These are phyloP conservation scores for Lactifluus volemus DNA, from an alignment of 768 basidiomycete species.

Conservation along the genomic window DNA sequence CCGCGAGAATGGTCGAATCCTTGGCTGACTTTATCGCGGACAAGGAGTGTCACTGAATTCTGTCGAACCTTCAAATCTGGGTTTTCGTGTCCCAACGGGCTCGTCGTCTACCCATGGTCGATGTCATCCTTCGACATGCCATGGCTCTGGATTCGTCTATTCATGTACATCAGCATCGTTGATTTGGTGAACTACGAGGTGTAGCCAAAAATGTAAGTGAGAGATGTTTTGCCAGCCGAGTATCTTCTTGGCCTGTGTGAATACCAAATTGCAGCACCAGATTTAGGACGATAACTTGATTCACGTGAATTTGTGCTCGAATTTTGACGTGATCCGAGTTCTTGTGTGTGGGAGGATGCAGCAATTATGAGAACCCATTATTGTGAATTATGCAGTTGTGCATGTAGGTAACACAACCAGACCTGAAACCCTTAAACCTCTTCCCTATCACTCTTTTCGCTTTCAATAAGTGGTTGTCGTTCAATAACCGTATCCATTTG, in stretches of 20 bases:
- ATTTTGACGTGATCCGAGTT: neutral
- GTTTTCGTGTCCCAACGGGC: neutral
- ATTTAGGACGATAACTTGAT: neutral
- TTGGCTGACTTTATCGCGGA: slow-evolving; percentile 56
- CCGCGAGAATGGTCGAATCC: slow-evolving; percentile 52
- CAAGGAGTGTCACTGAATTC: slow-evolving; percentile 22
- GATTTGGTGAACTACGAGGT: neutral
- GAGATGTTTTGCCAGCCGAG: neutral
- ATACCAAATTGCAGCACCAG: too few relatives aligned
- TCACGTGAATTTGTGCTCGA: neutral
- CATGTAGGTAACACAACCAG: too few relatives aligned
- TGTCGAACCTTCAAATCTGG: neutral
- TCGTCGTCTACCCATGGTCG: neutral
- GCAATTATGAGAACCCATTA: too few relatives aligned
- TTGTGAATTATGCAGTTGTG: too few relatives aligned
- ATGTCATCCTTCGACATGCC: neutral
- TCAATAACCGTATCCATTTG: neutral
- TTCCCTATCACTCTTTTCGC: neutral
- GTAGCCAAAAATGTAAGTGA: neutral
- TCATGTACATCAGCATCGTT: neutral
- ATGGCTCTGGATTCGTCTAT: neutral
- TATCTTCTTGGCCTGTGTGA: too few relatives aligned
- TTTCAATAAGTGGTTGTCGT: neutral
- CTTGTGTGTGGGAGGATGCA: too few relatives aligned
- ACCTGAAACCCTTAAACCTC: neutral